These are phyloP conservation scores for Periconia macrospinosa DNA, from an alignment of 2,329 filamentous ascomycete genomes.

Conservation along the genomic window DNA sequence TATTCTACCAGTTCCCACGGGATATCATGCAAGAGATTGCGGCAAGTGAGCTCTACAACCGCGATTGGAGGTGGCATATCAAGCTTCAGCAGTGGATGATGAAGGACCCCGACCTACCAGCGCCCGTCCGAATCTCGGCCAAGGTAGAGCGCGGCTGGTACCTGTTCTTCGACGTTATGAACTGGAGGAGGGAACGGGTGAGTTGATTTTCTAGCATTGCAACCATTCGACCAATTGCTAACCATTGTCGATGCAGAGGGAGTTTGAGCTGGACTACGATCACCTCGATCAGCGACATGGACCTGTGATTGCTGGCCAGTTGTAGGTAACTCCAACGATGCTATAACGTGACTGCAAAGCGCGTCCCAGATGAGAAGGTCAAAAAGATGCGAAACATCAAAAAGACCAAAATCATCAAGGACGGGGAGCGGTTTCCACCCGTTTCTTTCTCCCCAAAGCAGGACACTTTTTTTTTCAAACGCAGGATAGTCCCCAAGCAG, in stretches of 20 bases:
- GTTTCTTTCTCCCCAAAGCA: no score
- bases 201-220: slow-evolving; percentile 9
- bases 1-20: slow-evolving; percentile 69
- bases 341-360: no score
- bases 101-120: slow-evolving; percentile 52
- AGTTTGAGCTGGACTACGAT: slow-evolving; percentile 57
- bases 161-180: slow-evolving; percentile 57
- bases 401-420: neutral
- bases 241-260: slow-evolving; percentile 40
- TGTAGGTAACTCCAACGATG: slow-evolving; percentile 13
- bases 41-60: slow-evolving; percentile 60
- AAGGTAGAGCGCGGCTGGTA: slow-evolving; percentile 56
- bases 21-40: slow-evolving; percentile 69
- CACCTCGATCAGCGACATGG: slow-evolving; percentile 52
- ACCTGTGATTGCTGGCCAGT: slow-evolving; percentile 32
- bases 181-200: slow-evolving; percentile 56
- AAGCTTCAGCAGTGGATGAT: slow-evolving; percentile 58
- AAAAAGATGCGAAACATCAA: neutral
- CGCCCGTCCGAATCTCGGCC: slow-evolving; percentile 49
- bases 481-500: no score
- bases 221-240: slow-evolving; percentile 12
- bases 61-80: slow-evolving; percentile 60
- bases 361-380: neutral
- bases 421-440: neutral
- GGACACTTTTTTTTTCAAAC: no score